A percentile compares a stretch with the other conserved stretches of the same genome.
These are phyloP conservation scores for Aspergillus sp. DNA, from an alignment of 2,329 filamentous ascomycete species.

Conservation along the genomic window DNA sequence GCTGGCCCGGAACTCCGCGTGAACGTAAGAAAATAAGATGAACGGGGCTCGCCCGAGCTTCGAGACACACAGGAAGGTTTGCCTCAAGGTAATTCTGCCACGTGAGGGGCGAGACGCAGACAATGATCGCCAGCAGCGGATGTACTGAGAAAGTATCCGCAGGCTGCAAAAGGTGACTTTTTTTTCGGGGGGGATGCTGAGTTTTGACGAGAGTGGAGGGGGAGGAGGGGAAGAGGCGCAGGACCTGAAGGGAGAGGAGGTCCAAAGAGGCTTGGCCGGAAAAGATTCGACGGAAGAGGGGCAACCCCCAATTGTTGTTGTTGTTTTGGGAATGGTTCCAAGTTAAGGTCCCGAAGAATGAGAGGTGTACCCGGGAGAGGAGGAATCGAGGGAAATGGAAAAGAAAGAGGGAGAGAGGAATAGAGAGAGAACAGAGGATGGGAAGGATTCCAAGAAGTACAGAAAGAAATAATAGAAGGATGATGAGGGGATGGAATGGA, in stretches of 20 bases:
- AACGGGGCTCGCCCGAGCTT: constrained; percentile 12
- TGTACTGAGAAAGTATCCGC: constrained; percentile 12
- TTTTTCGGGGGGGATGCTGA: constrained; percentile 12
- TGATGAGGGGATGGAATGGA: constrained; percentile 7
- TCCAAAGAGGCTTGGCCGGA: constrained; percentile 24
- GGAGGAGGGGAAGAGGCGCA: constrained; percentile 12
- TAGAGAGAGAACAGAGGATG: background rate
- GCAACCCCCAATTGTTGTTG: constrained; percentile 9
- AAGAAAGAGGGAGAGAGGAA: background rate
- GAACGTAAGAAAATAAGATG: constrained; percentile 6
- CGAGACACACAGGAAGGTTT: constrained; percentile 12
- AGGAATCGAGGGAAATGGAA: constrained; percentile 5
- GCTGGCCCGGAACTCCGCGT: constrained; percentile 14
- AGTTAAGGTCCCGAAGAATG: background rate
- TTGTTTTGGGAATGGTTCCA: too few species aligned
- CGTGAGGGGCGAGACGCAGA: constrained; percentile 17
- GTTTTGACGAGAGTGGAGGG: constrained; percentile 6
- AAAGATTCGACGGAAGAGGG: constrained; percentile 34
- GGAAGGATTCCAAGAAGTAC: background rate
- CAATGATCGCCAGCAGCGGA: constrained; percentile 18
- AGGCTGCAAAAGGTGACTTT: constrained; percentile 13
- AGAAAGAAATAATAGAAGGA: constrained; percentile 2
- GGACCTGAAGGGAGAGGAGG: constrained; percentile 11
- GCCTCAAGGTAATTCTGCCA: constrained; percentile 20
- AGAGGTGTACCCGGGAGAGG: background rate